Base-by-base conservation (phyloP, 2,329 filamentous ascomycete genomes). In the Claviceps cyperi region DNA sequence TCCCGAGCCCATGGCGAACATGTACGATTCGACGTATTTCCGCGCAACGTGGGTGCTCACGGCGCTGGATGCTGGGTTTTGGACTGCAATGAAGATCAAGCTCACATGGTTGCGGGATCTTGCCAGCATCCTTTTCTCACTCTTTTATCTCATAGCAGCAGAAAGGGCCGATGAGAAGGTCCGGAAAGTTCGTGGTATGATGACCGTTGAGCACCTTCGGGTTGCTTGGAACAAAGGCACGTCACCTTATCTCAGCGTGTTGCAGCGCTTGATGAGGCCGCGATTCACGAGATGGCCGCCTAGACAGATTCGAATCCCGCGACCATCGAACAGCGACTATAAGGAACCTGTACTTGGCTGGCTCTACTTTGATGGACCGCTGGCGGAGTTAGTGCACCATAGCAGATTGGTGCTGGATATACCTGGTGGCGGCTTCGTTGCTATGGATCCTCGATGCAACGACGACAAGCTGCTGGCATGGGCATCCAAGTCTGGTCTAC, bases 161-260 rank as follows among this genome's bases (percentile, higher is more conserved):
- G 91, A 97, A 66, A 84, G 88, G 61, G 92, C 92, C 11, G 92
- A 97, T 63, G 92, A 97, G 66, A 97, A 97, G 69, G 91, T 96
- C 14, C 78, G 91, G 54, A 92, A 92, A 64, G 86, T 98, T 8
- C 75, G 92, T 53, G 86, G 82, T 14, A 84, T 84, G 54, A 69
- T 97, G 60, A 97, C 90, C 0, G 81, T 97, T 5, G 89, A 97
- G 38, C 92, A 97, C 65, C 66, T 98, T 59, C 78, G 92, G 5
- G 83, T 96, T 7, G 87, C 87, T 50, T 98, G 92, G 92, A 94
- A 97, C 61, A 98, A 98, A 64, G 81, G 85, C 13, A 94, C 80
- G 0, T 90, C 88, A 8, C 90, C 92, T 0, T 95, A 95, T 61
- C 70, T 98, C 15, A 72, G 76, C 48, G 81, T 86, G 52, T 64